Conservation (phyloP, 208 protist genomes). For the Wallacemonas sp. region DNA sequence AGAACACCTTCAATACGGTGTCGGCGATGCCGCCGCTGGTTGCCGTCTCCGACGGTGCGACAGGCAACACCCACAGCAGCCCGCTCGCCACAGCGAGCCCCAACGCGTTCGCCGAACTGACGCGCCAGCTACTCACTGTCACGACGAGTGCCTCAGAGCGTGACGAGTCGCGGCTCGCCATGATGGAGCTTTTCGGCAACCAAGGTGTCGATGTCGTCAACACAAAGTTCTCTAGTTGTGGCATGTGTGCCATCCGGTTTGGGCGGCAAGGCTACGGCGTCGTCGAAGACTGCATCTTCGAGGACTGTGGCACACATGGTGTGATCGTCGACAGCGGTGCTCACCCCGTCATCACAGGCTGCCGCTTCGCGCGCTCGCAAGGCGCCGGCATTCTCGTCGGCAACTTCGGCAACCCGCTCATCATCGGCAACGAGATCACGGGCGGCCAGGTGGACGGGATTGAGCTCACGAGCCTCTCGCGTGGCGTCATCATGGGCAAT, state of each 20-base stretch:
- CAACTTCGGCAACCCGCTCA: constrained; percentile 82
- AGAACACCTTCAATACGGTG: constrained; percentile 32
- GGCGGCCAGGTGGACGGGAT: constrained; percentile 58
- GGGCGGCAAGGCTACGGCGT: constrained; percentile 68
- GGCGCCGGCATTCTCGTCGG: constrained; percentile 62
- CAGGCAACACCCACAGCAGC: not conserved
- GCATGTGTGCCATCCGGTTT: constrained; percentile 76
- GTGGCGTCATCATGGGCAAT: constrained; percentile 81
- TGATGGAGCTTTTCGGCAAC: constrained; percentile 64
- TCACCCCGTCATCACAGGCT: constrained; percentile 82
- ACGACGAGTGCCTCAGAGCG: constrained; percentile 16
- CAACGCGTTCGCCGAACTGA: constrained; percentile 36
- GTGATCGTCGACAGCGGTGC: constrained; percentile 74
- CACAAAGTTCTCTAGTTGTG: constrained; percentile 77
- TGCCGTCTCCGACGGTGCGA: not conserved
- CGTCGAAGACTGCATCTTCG: constrained; percentile 81
- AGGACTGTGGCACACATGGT: constrained; percentile 66
- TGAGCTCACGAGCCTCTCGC: constrained; percentile 46
- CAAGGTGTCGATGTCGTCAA: constrained; percentile 70
- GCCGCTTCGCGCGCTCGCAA: constrained; percentile 64
- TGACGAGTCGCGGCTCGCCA: constrained; percentile 21
- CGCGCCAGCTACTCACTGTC: constrained; percentile 32
- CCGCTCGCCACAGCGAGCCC: not conserved
- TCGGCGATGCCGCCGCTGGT: constrained; percentile 13
- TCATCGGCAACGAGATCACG: constrained; percentile 84